phyloP scores from a whole-genome alignment of 2,329 filamentous ascomycete species.

The Talaromyces sp. region DNA sequence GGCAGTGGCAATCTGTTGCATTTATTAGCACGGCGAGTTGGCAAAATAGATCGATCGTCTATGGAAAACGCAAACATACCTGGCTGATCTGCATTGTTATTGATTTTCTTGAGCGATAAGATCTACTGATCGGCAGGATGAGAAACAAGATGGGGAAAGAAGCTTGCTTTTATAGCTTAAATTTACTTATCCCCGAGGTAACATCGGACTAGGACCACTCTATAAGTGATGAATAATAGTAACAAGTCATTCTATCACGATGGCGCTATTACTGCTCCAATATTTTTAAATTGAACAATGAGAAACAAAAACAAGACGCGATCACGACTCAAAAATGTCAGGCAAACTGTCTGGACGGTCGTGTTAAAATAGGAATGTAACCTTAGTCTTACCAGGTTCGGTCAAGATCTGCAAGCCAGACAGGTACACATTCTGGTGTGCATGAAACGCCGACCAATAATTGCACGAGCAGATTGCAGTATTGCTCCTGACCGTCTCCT shows the following conservation, averaged over 20 bases:
- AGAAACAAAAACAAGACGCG: background rate
- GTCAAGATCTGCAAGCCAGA: background rate
- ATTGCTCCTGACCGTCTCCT: background rate
- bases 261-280: background rate
- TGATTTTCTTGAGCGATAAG: background rate
- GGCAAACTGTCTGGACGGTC: background rate
- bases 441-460: background rate
- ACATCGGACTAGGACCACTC: background rate
- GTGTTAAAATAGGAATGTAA: background rate
- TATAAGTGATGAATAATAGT: background rate
- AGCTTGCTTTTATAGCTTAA: background rate
- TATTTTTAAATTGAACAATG: background rate
- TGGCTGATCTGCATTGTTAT: background rate
- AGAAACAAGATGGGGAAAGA: background rate
- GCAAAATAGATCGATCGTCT: background rate
- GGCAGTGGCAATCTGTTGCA: conserved; percentile 12
- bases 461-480: background rate
- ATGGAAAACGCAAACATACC: background rate
- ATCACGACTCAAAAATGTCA: background rate
- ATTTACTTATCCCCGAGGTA: background rate
- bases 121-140: background rate
- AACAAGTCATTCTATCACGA: background rate
- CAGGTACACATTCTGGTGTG: background rate
- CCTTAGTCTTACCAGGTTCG: background rate
- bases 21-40: background rate